Evolutionary conservation across 176 grass and related monocot genomes (phyloP), one percentile per base, ranked within the genome.

Genomic region (Rhynchospora breviuscula): DNA sequence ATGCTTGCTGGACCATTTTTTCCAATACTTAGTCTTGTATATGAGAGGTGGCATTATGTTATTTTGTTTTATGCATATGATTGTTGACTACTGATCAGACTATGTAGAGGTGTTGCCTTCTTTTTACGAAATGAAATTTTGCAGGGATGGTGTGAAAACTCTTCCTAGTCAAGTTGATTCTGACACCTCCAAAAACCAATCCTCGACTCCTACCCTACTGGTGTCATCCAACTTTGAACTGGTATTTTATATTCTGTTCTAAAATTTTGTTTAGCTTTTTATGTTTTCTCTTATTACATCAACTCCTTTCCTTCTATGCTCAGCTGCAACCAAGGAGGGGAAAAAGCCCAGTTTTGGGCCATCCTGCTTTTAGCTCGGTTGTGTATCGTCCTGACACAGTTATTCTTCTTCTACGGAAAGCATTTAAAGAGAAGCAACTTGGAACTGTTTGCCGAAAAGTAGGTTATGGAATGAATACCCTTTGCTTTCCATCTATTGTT

Each of bases 1-100:
- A 87, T 94, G 84, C 92, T 98, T 85, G 92, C 90, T 87, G 95
- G 95, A 9, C 95, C 95, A 84, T 94, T 98, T 82, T 98, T 91
- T 84, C 92, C 95, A 2, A 89, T 98, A 78, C 90, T 98, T 43
- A 87, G 78, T 71, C 92, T 98, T 88, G 83, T 91, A 88, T 93
- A 88, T 65, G 90, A 98, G 89, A 98, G 95, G 95, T 98, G 59
- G 13, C 45, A 63, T 31, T 58, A 44, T 84, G 86, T 13, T 54
- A 76, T 62, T 87, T 63, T 86, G n/a, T 57, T 85, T 6, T 25
- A 53, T 52, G 21, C 2, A 40, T 63, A 81, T n/a, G 29, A 81
- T 59, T 63, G 19, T 52, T 63, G 18, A 83, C 11, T 83, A 22
- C 40, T 83, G 40, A 17, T 44, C 21, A 40, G 26, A 5, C 66